phyloP scores from a whole-genome alignment of 106 monocot species.

The Alisma plantagoaquatica region DNA sequence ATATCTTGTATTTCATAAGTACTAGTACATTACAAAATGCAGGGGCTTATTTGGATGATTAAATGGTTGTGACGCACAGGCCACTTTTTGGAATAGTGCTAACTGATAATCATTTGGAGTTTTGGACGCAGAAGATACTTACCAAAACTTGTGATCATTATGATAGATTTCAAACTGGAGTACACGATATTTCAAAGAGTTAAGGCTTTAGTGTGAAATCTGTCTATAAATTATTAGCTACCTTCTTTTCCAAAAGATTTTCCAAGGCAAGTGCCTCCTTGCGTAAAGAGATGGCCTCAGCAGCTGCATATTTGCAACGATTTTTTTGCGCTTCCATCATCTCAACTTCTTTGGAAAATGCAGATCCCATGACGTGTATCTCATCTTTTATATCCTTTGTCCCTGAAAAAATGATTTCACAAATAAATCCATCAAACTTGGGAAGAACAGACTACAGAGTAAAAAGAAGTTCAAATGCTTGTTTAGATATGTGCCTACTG shows the following conservation, averaged over 20 bases:
- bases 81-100: too few species aligned
- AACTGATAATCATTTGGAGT: too few species aligned
- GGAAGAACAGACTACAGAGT: background rate
- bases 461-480: background rate
- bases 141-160: too few species aligned
- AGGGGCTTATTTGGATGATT: too few species aligned
- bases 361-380: conserved; percentile 78
- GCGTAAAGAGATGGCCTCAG: conserved; percentile 51
- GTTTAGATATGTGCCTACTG: background rate
- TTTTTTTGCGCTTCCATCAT: conserved; percentile 88
- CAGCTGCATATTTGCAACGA: conserved; percentile 65
- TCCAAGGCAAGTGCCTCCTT: conserved; percentile 49
- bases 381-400: conserved; percentile 94
- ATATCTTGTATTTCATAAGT: too few species aligned
- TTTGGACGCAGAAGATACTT: too few species aligned
- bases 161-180: too few species aligned
- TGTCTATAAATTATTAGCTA: conserved; percentile 11
- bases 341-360: conserved; percentile 77
- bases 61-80: too few species aligned
- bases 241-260: conserved; percentile 51
- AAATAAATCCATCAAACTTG: too few species aligned
- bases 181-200: too few species aligned
- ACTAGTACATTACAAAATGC: too few species aligned
- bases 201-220: too few species aligned
- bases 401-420: conserved; percentile 39